A percentile compares a stretch with the other conserved stretches of the same genome.
These are phyloP conservation scores for Scheffersomyces spartinae DNA, from an alignment of 805 yeast species.

Conservation along the genomic window DNA sequence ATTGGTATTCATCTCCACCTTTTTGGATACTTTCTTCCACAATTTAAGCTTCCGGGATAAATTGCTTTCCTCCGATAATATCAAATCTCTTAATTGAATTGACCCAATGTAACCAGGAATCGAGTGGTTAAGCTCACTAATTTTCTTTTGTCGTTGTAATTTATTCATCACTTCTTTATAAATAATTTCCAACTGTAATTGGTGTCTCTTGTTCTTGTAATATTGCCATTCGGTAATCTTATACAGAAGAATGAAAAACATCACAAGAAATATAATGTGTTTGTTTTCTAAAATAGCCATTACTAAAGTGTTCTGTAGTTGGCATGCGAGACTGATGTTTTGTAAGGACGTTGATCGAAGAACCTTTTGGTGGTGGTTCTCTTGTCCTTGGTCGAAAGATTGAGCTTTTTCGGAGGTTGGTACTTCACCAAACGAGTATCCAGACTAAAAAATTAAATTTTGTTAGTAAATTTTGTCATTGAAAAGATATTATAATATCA, in stretches of 20 bases:
- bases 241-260: constrained; percentile 9
- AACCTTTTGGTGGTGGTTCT: constrained; percentile 37
- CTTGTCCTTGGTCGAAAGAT: constrained; percentile 28
- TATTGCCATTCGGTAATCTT: constrained; percentile 22
- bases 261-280: constrained; percentile 6
- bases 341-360: constrained; percentile 65
- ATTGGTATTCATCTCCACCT: constrained; percentile 56
- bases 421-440: constrained; percentile 9
- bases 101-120: constrained; percentile 44
- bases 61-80: constrained; percentile 31
- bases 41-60: constrained; percentile 29
- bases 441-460: constrained; percentile 8
- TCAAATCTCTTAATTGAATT: constrained; percentile 61
- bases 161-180: constrained; percentile 37
- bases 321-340: constrained; percentile 48
- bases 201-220: constrained; percentile 23
- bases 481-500: constrained; percentile 1
- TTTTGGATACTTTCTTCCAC: constrained; percentile 48
- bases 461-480: constrained; percentile 12
- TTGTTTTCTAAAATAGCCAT: constrained; percentile 20
- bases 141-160: constrained; percentile 35
- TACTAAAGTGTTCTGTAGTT: constrained; percentile 39
- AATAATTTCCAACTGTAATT: constrained; percentile 32
- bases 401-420: constrained; percentile 12
- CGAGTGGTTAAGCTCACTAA: constrained; percentile 20